Conservation (phyloP, 257 asterid species). For the Solanum arcanum region DNA sequence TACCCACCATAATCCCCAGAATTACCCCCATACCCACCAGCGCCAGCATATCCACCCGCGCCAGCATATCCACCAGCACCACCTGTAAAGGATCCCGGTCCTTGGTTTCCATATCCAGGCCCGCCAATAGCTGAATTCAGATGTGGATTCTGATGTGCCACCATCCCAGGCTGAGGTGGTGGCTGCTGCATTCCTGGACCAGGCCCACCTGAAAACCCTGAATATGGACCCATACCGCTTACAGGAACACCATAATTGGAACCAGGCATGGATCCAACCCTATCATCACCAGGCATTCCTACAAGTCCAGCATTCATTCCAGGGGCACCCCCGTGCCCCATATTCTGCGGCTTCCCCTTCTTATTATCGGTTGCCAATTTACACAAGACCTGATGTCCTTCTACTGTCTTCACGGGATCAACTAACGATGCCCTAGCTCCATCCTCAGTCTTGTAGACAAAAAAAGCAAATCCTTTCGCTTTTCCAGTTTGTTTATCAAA, state of each 20-base stretch:
- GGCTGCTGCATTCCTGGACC: slow-evolving; percentile 56
- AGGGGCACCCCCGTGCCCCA: slow-evolving; percentile 49
- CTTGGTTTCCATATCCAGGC: slow-evolving; percentile 41
- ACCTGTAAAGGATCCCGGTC: slow-evolving; percentile 16
- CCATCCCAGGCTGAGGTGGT: slow-evolving; percentile 50
- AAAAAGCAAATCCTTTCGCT: slow-evolving; percentile 87
- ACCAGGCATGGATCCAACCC: slow-evolving; percentile 13
- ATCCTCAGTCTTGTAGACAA: slow-evolving; percentile 86
- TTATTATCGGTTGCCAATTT: slow-evolving; percentile 88
- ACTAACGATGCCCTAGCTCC: slow-evolving; percentile 71
- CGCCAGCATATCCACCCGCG: slow-evolving; percentile 24
- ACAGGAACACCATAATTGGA: slow-evolving; percentile 38
- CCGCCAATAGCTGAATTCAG: slow-evolving; percentile 31
- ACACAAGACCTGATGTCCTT: slow-evolving; percentile 86
- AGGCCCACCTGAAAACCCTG: slow-evolving; percentile 34
- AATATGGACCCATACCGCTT: slow-evolving; percentile 30
- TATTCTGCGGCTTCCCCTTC: slow-evolving; percentile 56
- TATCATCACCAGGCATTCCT: slow-evolving; percentile 28
- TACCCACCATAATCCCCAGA: slow-evolving; percentile 52
- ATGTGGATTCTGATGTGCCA: slow-evolving; percentile 45
- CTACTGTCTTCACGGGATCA: slow-evolving; percentile 67
- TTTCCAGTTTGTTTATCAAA: slow-evolving; percentile 97
- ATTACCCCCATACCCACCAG: slow-evolving; percentile 28
- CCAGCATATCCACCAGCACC: slow-evolving; percentile 27
- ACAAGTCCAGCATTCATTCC: slow-evolving; percentile 37